Conservation (phyloP, 1,284 basidiomycete species). For the Apiotrichum sp. region DNA sequence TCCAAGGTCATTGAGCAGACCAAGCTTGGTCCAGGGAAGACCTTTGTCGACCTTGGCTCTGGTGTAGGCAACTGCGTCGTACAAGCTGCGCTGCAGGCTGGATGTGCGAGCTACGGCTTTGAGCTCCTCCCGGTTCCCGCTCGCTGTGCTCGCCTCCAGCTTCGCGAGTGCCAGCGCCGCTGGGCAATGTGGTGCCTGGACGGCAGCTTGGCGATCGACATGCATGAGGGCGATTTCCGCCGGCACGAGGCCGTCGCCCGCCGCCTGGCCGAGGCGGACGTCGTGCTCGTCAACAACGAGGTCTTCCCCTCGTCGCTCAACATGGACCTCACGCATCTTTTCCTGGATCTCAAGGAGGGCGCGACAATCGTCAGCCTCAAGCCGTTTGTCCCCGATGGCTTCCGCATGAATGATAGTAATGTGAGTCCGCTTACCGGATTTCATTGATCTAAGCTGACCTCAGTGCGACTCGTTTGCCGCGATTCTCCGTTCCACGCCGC, state of each 20-base stretch:
- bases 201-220: slow-evolving; percentile 46
- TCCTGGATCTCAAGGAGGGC: slow-evolving; percentile 54
- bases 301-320: slow-evolving; percentile 53
- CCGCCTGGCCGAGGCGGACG: slow-evolving; percentile 49
- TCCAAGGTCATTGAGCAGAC: slow-evolving; percentile 42
- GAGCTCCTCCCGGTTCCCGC: slow-evolving; percentile 52
- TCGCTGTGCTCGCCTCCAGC: slow-evolving; percentile 49
- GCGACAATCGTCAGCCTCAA: slow-evolving; percentile 53
- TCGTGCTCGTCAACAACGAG: slow-evolving; percentile 56
- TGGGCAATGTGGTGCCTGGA: slow-evolving; percentile 52
- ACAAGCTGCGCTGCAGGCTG: slow-evolving; percentile 53
- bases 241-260: slow-evolving; percentile 35
- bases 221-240: slow-evolving; percentile 52
- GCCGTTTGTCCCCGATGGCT: slow-evolving; percentile 52
- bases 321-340: slow-evolving; percentile 51
- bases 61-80: slow-evolving; percentile 55
- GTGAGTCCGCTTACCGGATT: slow-evolving; percentile 25
- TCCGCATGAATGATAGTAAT: slow-evolving; percentile 49
- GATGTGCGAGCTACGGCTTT: slow-evolving; percentile 50
- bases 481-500: slow-evolving; percentile 29
- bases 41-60: slow-evolving; percentile 53
- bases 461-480: slow-evolving; percentile 44
- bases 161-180: slow-evolving; percentile 48
- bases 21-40: slow-evolving; percentile 32
- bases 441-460: background rate